A percentile compares a stretch with the other conserved stretches of the same genome.
Conservation (phyloP, 2,329 filamentous ascomycete species). For the Penicillium polonicum region DNA sequence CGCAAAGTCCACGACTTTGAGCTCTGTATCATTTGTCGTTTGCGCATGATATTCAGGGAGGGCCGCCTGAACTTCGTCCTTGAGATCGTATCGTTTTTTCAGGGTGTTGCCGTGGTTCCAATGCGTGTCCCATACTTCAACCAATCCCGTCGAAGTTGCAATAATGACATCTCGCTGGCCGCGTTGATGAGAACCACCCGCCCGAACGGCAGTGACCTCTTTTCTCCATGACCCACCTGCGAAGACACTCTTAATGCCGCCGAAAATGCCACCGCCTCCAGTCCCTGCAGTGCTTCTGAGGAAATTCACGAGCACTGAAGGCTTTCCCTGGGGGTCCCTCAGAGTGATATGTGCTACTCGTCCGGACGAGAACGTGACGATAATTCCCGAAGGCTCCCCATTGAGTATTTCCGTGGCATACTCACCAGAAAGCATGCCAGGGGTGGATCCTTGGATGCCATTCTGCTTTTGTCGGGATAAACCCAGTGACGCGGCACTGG, state of each 20-base stretch:
- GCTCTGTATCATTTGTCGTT: constrained; percentile 55
- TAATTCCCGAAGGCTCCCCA: constrained; percentile 82
- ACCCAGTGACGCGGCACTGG: constrained; percentile 79
- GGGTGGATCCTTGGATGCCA: constrained; percentile 72
- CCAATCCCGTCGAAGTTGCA: constrained; percentile 70
- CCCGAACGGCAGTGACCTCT: constrained; percentile 76
- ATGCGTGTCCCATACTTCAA: constrained; percentile 86
- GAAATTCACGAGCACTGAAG: constrained; percentile 74
- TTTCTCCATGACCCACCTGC: constrained; percentile 68
- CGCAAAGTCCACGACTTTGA: constrained; percentile 78
- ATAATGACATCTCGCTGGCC: constrained; percentile 84
- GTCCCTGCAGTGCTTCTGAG: constrained; percentile 61
- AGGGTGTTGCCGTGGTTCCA: constrained; percentile 80
- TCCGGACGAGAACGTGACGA: constrained; percentile 81
- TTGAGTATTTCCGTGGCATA: constrained; percentile 73
- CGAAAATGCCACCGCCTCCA: constrained; percentile 68
- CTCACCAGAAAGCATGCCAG: constrained; percentile 76
- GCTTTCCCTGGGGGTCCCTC: constrained; percentile 81
- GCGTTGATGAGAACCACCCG: constrained; percentile 67
- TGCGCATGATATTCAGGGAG: constrained; percentile 58
- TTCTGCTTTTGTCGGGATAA: constrained; percentile 78
- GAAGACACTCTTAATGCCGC: constrained; percentile 75
- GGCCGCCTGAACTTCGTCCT: constrained; percentile 61
- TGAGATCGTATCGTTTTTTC: constrained; percentile 68
- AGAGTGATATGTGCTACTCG: constrained; percentile 83